phyloP scores from a whole-genome alignment of 2,329 filamentous ascomycete genomes.

The Colletotrichum sp. region DNA sequence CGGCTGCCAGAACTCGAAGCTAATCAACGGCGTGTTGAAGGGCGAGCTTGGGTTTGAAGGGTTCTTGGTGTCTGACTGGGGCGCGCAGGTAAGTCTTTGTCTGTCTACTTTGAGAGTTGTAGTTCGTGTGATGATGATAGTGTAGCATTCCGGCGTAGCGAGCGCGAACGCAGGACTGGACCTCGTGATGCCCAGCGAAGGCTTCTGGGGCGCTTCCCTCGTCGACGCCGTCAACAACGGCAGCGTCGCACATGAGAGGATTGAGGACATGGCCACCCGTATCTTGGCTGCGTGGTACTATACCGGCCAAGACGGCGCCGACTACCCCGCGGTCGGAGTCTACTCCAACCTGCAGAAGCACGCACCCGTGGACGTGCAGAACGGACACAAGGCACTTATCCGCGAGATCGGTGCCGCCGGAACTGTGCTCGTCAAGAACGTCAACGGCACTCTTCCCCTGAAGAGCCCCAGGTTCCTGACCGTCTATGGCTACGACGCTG shows the following conservation, averaged over 20 bases:
- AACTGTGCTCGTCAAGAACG: slow-evolving; percentile 72
- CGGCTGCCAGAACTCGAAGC: slow-evolving; percentile 67
- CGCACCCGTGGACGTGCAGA: slow-evolving; percentile 57
- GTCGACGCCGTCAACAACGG: slow-evolving; percentile 62
- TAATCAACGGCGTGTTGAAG: slow-evolving; percentile 70
- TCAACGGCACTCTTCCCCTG: slow-evolving; percentile 59
- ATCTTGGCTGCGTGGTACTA: slow-evolving; percentile 69
- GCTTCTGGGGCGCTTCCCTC: slow-evolving; percentile 62
- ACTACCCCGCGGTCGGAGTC: slow-evolving; percentile 45
- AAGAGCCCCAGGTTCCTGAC: slow-evolving; percentile 57
- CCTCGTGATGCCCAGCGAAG: slow-evolving; percentile 80
- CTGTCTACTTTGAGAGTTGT: slow-evolving; percentile 24
- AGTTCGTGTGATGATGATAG: neutral
- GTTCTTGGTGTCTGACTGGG: slow-evolving; percentile 70
- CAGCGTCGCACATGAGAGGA: slow-evolving; percentile 59
- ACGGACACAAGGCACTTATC: slow-evolving; percentile 65
- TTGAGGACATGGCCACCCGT: slow-evolving; percentile 72
- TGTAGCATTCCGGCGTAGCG: slow-evolving; percentile 27
- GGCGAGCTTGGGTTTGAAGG: slow-evolving; percentile 75
- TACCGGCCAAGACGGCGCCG: slow-evolving; percentile 50
- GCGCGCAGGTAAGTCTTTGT: slow-evolving; percentile 76
- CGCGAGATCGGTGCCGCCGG: slow-evolving; percentile 59
- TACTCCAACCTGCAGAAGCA: slow-evolving; percentile 36
- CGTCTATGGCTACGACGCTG: slow-evolving; percentile 69
- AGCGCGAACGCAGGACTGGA: slow-evolving; percentile 74